Base-by-base conservation (phyloP, 768 basidiomycete species). In the Gloeopeniophorella convolvens region DNA sequence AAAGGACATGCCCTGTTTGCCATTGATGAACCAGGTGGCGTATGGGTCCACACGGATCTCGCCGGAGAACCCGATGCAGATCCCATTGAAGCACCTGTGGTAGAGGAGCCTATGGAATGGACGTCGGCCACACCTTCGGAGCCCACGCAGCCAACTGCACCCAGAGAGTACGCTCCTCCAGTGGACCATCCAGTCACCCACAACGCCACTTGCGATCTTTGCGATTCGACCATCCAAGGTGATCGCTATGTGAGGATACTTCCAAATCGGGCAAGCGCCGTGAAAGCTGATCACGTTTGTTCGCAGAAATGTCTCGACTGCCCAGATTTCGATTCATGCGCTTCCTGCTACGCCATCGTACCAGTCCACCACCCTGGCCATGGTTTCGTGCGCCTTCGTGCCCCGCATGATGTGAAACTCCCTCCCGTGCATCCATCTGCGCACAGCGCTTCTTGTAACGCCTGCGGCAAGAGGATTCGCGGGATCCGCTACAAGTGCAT, bases 401-500 rank as follows among this genome's bases (percentile, higher is more conserved):
- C 72, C 10, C 66, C 72, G 3, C 68, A 73, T 23, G 79, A 84
- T 54, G 72, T 80, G 55, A 73, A 84, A 6, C 4, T 28, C n/a
- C 8, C 18, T 7, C 10, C 34, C 0, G 10, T 16, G 8, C 6
- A 15, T 30, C 26, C 27, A 16, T n/a, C 28, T 36, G 26, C 40
- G 28, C 85, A 88, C 61, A 65, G 65, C 47, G 85, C 85, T 4
- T 71, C 68, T 26, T 91, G 89, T 59, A 69, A 88, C 55, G 71
- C 77, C 3, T 90, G 88, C 63, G 55, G 59, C 13, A 69, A 70
- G 43, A 62, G 64, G 4, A 83, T 92, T 45, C 61, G 55, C 20
- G 87, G 86, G 3, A 63, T 73, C 45, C 81, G 89, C 13, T 92
- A 80, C 67, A 92, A 91, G 84, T 94, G 91, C 67, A 82, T 89